Conservation (phyloP, 1,284 basidiomycete genomes). For the Cutaneotrichosporon sp. region DNA sequence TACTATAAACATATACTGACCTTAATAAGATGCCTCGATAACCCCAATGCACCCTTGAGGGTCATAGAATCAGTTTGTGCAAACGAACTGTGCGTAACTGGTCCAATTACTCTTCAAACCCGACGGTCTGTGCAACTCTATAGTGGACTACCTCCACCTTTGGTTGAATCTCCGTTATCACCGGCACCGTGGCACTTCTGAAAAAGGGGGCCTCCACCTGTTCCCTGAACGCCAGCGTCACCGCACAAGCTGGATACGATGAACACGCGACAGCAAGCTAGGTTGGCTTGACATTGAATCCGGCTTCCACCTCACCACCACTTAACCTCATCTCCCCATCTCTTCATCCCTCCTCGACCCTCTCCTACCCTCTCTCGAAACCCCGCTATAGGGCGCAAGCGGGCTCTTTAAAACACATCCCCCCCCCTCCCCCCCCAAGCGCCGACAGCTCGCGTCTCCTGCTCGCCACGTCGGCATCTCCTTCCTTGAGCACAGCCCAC, state of each 20-base stretch:
- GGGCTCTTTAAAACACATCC: conserved; percentile 1
- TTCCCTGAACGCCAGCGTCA: conserved; percentile 5
- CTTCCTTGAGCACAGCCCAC: conserved; percentile 1
- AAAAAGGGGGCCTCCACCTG: background rate
- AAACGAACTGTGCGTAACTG: too few species aligned
- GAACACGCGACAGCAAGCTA: background rate
- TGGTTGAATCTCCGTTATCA: background rate
- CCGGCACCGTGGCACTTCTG: background rate
- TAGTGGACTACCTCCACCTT: conserved; percentile 4
- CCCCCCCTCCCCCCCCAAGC: background rate
- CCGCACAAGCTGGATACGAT: background rate
- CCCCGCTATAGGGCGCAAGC: background rate
- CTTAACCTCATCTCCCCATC: background rate
- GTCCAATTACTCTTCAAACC: too few species aligned
- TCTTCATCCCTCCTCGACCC: background rate
- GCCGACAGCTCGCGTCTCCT: conserved; percentile 7
- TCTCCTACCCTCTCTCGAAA: background rate
- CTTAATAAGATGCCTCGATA: too few species aligned
- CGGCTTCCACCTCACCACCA: conserved; percentile 10
- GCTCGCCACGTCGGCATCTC: conserved; percentile 10
- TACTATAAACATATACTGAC: too few species aligned
- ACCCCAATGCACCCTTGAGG: too few species aligned
- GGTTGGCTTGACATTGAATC: background rate
- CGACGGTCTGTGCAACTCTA: too few species aligned
- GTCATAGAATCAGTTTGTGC: too few species aligned